Evolutionary conservation across 1,139 yeast genomes (phyloP).

Genomic region (Taphrina wiesneri): DNA sequence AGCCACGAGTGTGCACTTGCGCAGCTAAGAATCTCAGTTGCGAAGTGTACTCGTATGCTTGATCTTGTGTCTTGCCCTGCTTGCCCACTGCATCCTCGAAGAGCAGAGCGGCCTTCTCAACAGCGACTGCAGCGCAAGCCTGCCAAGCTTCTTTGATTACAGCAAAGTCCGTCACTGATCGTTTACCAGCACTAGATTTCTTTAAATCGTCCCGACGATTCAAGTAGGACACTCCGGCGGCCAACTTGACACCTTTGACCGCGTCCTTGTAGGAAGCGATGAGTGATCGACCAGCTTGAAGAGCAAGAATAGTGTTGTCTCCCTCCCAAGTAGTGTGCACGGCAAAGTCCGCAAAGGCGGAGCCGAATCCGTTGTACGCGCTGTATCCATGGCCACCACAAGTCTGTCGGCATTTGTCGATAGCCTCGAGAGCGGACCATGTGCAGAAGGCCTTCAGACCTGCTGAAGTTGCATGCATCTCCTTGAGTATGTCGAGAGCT

Average conservation of each 20-base stretch:
- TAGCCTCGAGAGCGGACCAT: conserved; percentile 76
- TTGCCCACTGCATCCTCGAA: conserved; percentile 40
- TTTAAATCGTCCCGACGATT: conserved; percentile 40
- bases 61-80: conserved; percentile 43
- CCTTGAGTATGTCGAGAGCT: conserved; percentile 67
- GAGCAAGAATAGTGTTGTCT: conserved; percentile 81
- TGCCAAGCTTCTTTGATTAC: conserved; percentile 50
- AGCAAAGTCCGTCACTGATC: conserved; percentile 44
- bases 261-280: conserved; percentile 44
- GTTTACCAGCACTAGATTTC: conserved; percentile 41
- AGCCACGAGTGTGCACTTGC: conserved; percentile 49
- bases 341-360: conserved; percentile 86
- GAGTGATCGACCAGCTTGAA: conserved; percentile 66
- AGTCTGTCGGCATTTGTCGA: conserved; percentile 89
- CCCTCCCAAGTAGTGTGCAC: conserved; percentile 99
- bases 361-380: conserved; percentile 84
- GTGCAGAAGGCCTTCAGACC: conserved; percentile 87
- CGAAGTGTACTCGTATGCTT: conserved; percentile 51
- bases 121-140: conserved; percentile 47
- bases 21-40: conserved; percentile 52
- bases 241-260: conserved; percentile 44
- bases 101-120: conserved; percentile 47
- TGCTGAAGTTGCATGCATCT: conserved; percentile 81
- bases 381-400: conserved; percentile 98
- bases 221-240: conserved; percentile 45